phyloP scores from a whole-genome alignment of 208 protist genomes.

The Trypanosoma mega region DNA sequence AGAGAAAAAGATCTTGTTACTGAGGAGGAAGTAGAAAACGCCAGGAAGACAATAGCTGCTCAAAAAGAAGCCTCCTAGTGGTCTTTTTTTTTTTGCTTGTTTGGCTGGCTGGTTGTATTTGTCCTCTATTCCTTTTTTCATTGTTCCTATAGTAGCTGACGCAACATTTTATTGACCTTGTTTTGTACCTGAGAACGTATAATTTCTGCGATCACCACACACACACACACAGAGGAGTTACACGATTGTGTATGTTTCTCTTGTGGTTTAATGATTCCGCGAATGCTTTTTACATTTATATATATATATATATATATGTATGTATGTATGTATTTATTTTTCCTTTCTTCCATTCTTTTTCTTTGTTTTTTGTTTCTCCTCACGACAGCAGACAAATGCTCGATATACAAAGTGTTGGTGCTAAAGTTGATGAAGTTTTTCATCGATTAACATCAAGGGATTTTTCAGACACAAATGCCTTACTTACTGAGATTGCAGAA shows the following conservation, averaged over 20 bases:
- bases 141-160: no score
- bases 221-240: no score
- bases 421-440: constrained; percentile 24
- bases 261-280: no score
- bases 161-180: no score
- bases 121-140: background rate
- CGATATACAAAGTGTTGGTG: constrained; percentile 10
- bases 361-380: constrained; percentile 1
- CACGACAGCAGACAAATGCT: background rate
- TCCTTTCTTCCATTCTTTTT: constrained; percentile 3
- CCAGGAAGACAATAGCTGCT: constrained; percentile 54
- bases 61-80: constrained; percentile 38
- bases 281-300: no score
- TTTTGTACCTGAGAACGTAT: no score
- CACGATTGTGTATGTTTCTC: no score
- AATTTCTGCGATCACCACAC: no score
- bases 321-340: background rate
- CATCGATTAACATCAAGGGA: constrained; percentile 8
- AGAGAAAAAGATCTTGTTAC: constrained; percentile 70
- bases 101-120: background rate
- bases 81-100: constrained; percentile 2
- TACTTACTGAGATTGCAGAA: constrained; percentile 14
- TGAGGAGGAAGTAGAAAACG: constrained; percentile 62
- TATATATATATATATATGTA: no score
- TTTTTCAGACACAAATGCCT: background rate